Base-by-base conservation (phyloP, 345 rosid genomes). In the Gossypium anomalum region DNA sequence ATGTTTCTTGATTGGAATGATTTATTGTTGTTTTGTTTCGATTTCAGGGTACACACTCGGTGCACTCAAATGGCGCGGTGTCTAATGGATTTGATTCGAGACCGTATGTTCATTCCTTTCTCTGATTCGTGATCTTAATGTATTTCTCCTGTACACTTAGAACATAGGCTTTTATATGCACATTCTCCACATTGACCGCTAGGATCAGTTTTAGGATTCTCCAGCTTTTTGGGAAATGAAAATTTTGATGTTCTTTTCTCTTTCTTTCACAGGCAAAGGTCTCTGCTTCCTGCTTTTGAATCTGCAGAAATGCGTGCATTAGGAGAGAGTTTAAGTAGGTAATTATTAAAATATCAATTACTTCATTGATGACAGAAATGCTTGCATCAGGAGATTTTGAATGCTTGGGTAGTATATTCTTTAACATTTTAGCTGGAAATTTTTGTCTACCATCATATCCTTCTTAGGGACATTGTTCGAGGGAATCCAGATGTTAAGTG, bases 251-350 rank as follows among this genome's bases (percentile, higher is more conserved):
- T 67, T 22, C 22, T 22, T 11, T 44, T 65, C 44, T n/a, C 25
- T 2, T 38, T 20, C 4, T 23, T 55, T 61, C 86, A 64, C 90
- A 94, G 98, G 76, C 88, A 83, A 71, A 94, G 83, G 85, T 68
- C 98, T 3, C 86, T 94, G 80, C 89, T 95, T 79, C 99, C 99
- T 69, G 79, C 92, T 71, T 87, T 95, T 79, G 99, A 95, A 75
- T 86, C 96, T 70, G 95, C 91, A 10, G 98, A 94, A 79, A 87
- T 86, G 67, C 93, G 92, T 41, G 58, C 88, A 70, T 86, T 93
- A 69, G 98, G 94, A 0, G 99, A 95, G 90, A 87, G 96, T 80
- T 86, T 91, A 56, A 85, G 93, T 83, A 90, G 99, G 99, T 89
- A 86, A 78, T 73, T 78, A 15, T 22, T 8, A 55, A 56, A 22